A percentile compares a stretch with the other conserved stretches of the same genome.
phyloP scores from a whole-genome alignment of 78 protist genomes.

The Monosiga brevicollis region DNA sequence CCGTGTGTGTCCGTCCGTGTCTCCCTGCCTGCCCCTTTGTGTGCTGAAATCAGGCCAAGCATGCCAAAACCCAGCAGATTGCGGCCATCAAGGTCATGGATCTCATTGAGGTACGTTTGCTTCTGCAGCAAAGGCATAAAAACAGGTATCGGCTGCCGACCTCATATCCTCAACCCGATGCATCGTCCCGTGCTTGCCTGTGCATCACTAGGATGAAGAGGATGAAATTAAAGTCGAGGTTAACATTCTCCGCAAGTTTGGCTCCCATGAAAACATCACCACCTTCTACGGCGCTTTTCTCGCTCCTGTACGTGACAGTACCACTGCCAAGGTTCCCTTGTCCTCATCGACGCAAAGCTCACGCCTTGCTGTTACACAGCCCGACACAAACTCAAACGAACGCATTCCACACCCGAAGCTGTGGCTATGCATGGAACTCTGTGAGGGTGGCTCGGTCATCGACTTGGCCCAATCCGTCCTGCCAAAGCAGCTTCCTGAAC shows the following conservation, averaged over 20 bases:
- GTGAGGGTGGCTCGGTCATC: background rate
- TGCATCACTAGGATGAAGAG: background rate
- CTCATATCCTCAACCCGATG: too few species aligned
- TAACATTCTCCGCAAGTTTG: background rate
- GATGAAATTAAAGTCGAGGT: slow-evolving; percentile 8
- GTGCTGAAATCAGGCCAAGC: slow-evolving; percentile 7
- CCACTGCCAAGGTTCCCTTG: too few species aligned
- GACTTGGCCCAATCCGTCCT: background rate
- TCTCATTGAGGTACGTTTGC: background rate
- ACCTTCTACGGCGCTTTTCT: background rate
- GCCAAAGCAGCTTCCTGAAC: background rate
- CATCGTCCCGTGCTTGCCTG: too few species aligned
- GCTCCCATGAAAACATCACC: background rate
- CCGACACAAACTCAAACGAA: background rate
- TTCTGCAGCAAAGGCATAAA: too few species aligned
- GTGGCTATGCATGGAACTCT: background rate
- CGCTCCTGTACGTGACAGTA: too few species aligned
- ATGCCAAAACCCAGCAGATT: background rate
- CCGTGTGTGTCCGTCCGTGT: too few species aligned
- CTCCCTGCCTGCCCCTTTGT: too few species aligned
- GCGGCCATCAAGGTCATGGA: slow-evolving; percentile 15
- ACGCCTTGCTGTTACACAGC: too few species aligned
- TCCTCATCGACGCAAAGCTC: too few species aligned
- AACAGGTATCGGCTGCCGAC: too few species aligned
- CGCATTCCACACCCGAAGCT: background rate